Evolutionary conservation across 2,329 filamentous ascomycete genomes (phyloP).

Genomic region (Paecilomyces sp.): DNA sequence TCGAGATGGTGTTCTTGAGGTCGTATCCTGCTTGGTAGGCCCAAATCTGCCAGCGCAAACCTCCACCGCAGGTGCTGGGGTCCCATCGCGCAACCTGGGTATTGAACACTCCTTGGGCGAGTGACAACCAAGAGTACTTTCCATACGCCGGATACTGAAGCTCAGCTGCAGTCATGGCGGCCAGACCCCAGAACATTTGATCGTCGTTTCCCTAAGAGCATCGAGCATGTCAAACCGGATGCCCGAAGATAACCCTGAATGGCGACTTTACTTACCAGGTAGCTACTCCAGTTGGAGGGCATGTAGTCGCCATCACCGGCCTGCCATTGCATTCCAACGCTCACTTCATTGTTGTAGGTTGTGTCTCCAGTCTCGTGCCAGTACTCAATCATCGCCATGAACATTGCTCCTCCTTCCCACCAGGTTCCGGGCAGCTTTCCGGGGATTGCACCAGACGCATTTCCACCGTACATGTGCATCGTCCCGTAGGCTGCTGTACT

Average conservation of each 20-base stretch:
- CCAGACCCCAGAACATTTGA: conserved; percentile 77
- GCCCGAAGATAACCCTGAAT: not conserved
- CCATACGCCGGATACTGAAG: conserved; percentile 64
- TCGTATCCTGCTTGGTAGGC: conserved; percentile 62
- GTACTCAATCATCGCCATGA: conserved; percentile 66
- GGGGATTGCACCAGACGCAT: conserved; percentile 29
- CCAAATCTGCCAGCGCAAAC: conserved; percentile 81
- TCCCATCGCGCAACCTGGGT: conserved; percentile 69
- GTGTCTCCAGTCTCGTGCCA: conserved; percentile 75
- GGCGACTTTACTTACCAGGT: conserved; percentile 16
- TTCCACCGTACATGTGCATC: conserved; percentile 31
- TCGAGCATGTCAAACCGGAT: not conserved
- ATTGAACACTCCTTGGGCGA: conserved; percentile 76
- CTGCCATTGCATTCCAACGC: conserved; percentile 65
- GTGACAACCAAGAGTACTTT: conserved; percentile 65
- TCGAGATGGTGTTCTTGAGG: conserved; percentile 54
- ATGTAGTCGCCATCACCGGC: conserved; percentile 70
- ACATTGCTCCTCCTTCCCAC: conserved; percentile 70
- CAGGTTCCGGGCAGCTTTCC: conserved; percentile 33
- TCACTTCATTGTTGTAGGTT: conserved; percentile 61
- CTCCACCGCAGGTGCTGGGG: conserved; percentile 58
- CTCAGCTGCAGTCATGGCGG: conserved; percentile 72
- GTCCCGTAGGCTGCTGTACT: conserved; percentile 30
- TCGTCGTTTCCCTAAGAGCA: conserved; percentile 42
- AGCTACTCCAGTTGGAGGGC: conserved; percentile 50